phyloP scores from a whole-genome alignment of 257 asterid species.

The Solanum appendiculatum region DNA sequence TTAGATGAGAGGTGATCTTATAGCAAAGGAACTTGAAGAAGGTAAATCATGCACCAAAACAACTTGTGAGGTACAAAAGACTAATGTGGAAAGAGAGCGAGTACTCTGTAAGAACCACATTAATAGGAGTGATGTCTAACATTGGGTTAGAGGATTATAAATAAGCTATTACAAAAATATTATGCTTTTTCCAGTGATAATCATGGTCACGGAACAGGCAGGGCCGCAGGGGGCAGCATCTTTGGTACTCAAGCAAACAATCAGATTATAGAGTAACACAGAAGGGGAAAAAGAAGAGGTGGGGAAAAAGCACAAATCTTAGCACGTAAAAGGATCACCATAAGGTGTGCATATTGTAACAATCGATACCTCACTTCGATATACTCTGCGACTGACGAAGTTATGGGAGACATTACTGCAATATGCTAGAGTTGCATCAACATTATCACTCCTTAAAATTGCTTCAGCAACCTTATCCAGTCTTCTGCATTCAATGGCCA shows the following conservation, averaged over 20 bases:
- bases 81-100: background rate
- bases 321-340: background rate
- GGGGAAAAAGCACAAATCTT: background rate
- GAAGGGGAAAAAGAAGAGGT: background rate
- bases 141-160: background rate
- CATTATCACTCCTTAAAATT: conserved; percentile 57
- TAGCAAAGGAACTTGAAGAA: background rate
- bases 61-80: background rate
- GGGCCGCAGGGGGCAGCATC: background rate
- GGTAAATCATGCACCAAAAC: background rate
- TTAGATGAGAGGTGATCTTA: background rate
- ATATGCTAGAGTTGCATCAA: conserved; percentile 63
- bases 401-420: conserved; percentile 75
- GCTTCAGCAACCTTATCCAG: conserved; percentile 89
- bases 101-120: background rate
- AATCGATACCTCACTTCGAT: conserved; percentile 67
- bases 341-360: background rate
- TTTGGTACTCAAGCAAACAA: background rate
- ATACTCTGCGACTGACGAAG: conserved; percentile 71
- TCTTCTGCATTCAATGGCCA: conserved; percentile 86
- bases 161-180: background rate
- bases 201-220: background rate
- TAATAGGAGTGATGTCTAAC: background rate
- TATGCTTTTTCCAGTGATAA: background rate
- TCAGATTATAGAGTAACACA: background rate